A percentile compares a stretch with the other conserved stretches of the same genome.
phyloP scores from a whole-genome alignment of 2,329 filamentous ascomycete genomes.

The Stagonosporopsis vannaccii region DNA sequence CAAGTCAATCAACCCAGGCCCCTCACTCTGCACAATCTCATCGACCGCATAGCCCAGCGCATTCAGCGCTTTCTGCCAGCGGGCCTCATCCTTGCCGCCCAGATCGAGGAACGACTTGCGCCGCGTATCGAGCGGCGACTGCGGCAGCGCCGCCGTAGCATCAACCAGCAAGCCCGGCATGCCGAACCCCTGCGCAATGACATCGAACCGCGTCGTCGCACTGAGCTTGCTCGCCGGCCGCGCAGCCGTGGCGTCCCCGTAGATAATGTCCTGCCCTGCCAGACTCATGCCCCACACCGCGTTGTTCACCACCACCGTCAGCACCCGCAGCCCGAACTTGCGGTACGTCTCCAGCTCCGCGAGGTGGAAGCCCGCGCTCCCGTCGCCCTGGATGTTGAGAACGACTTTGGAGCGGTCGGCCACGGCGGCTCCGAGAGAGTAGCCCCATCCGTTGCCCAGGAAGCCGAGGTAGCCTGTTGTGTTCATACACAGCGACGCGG shows the following conservation, averaged over 20 bases:
- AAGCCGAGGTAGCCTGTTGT: conserved; percentile 54
- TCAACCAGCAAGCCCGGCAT: conserved; percentile 30
- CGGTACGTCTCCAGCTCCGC: conserved; percentile 56
- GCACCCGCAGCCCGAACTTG: conserved; percentile 49
- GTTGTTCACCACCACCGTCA: conserved; percentile 57
- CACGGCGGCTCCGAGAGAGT: conserved; percentile 53
- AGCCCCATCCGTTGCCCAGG: conserved; percentile 58
- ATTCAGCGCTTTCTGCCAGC: conserved; percentile 32
- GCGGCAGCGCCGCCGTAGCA: conserved; percentile 24
- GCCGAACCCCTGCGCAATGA: conserved; percentile 53
- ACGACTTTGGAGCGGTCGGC: conserved; percentile 51
- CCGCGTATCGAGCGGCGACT: conserved; percentile 11
- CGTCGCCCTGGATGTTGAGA: conserved; percentile 57
- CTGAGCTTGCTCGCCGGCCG: conserved; percentile 45
- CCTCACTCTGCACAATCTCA: conserved; percentile 36
- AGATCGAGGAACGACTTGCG: conserved; percentile 16
- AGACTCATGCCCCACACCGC: conserved; percentile 56
- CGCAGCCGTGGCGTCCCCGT: conserved; percentile 41
- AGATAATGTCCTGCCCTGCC: conserved; percentile 56
- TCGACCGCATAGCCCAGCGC: conserved; percentile 37
- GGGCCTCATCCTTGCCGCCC: conserved; percentile 14
- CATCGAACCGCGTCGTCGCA: conserved; percentile 48
- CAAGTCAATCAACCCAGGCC: conserved; percentile 51
- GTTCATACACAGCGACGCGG: conserved; percentile 35
- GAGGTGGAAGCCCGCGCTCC: conserved; percentile 56